These are phyloP conservation scores for Puccinia polysora DNA, from an alignment of 1,284 basidiomycete species.

Conservation along the genomic window DNA sequence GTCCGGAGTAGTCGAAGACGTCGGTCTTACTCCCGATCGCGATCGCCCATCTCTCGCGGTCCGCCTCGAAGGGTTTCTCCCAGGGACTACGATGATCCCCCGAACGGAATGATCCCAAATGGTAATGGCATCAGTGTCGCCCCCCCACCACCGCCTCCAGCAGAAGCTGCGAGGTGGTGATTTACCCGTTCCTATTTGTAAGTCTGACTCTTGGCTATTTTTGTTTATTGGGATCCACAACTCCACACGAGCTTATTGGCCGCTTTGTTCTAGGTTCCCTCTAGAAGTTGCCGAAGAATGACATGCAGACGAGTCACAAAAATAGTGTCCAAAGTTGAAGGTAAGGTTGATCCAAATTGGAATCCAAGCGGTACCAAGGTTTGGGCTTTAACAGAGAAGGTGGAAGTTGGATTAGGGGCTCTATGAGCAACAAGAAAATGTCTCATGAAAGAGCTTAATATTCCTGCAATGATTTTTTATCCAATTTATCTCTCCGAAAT, in stretches of 20 bases:
- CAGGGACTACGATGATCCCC: slow-evolving; percentile 32
- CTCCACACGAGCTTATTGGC: too few relatives aligned
- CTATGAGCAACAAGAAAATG: background rate
- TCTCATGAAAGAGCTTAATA: background rate
- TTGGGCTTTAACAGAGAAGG: background rate
- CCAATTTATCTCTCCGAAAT: background rate
- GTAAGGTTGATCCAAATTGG: background rate
- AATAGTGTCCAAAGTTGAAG: background rate
- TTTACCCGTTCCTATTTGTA: background rate
- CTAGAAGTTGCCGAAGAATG: background rate
- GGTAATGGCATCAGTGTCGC: slow-evolving; percentile 31
- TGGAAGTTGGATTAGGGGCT: background rate
- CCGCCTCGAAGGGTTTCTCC: slow-evolving; percentile 16
- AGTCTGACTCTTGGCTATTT: background rate
- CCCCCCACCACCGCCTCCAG: slow-evolving; percentile 35
- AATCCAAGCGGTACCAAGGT: background rate
- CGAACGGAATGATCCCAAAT: slow-evolving; percentile 24
- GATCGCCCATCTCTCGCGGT: slow-evolving; percentile 27
- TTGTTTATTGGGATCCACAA: too few relatives aligned
- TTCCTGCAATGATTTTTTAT: background rate
- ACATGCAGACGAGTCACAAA: background rate
- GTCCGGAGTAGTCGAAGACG: slow-evolving; percentile 19
- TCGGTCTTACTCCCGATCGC: slow-evolving; percentile 27
- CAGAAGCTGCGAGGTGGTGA: slow-evolving; percentile 41
- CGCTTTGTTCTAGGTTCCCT: too few relatives aligned